Evolutionary conservation across 2,329 filamentous ascomycete genomes (phyloP).

Genomic region (Fusarium goolgardi): DNA sequence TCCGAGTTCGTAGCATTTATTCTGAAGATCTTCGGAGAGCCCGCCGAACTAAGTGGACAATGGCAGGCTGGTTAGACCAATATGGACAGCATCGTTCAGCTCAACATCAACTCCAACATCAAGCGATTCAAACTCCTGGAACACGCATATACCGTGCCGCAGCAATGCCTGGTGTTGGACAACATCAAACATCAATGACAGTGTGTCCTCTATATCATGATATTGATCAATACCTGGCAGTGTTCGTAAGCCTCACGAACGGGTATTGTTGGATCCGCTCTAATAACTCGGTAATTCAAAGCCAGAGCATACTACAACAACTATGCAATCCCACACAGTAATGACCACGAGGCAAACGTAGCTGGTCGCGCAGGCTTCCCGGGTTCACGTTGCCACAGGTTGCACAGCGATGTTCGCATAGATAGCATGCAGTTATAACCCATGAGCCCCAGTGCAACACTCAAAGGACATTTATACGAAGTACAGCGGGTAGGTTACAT

Average conservation of each 20-base stretch:
- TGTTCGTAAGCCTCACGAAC: conserved; percentile 15
- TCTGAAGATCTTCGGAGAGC: conserved; percentile 33
- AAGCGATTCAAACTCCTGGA: conserved; percentile 6
- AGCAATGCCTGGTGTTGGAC: conserved; percentile 6
- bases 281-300: conserved; percentile 9
- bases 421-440: conserved; percentile 18
- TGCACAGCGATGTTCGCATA: conserved; percentile 10
- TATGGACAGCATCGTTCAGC: conserved; percentile 14
- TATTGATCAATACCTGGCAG: conserved; percentile 1
- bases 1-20: conserved; percentile 27
- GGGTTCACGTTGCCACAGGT: conserved; percentile 14
- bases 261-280: conserved; percentile 8
- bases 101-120: conserved; percentile 7
- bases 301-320: conserved; percentile 1
- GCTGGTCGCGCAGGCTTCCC: conserved; percentile 1
- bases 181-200: conserved; percentile 4
- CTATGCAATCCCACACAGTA: conserved; percentile 4
- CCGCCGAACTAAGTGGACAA: conserved; percentile 7
- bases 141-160: conserved; percentile 25
- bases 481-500: conserved; percentile 4
- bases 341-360: conserved; percentile 2
- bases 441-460: conserved; percentile 17
- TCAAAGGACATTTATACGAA: conserved; percentile 19
- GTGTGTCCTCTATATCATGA: background rate
- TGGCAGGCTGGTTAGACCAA: conserved; percentile 2